A percentile compares a stretch with the other conserved stretches of the same genome.
Conservation (phyloP, 495 filamentous ascomycete species). For the Daldinia grandis region DNA sequence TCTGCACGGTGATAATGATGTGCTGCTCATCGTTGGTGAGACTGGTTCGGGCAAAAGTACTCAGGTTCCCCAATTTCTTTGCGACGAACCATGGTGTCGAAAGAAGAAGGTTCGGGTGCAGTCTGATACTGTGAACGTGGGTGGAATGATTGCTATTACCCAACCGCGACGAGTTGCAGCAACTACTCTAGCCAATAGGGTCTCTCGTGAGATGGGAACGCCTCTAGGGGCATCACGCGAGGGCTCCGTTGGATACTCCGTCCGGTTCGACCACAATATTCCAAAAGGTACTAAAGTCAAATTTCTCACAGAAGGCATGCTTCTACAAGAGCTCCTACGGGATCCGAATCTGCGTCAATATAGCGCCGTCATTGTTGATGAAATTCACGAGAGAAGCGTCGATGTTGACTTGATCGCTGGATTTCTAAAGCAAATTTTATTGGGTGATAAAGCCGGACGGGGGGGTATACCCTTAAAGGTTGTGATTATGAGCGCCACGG, state of each 20-base stretch:
- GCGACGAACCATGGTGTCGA: conserved; percentile 80
- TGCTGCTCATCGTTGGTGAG: conserved; percentile 88
- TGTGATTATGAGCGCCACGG: conserved; percentile 96
- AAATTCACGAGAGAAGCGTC: conserved; percentile 96
- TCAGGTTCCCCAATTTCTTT: conserved; percentile 91
- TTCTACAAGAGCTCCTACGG: conserved; percentile 90
- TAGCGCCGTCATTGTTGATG: conserved; percentile 90
- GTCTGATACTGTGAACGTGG: conserved; percentile 64
- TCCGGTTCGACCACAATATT: conserved; percentile 86
- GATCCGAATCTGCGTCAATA: conserved; percentile 87
- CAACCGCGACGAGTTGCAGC: conserved; percentile 94
- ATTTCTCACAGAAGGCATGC: conserved; percentile 95
- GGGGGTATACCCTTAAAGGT: conserved; percentile 83
- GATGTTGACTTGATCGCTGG: conserved; percentile 92
- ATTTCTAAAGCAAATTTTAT: conserved; percentile 79
- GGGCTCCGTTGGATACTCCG: conserved; percentile 81
- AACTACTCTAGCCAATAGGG: conserved; percentile 87
- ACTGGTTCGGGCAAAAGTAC: conserved; percentile 98
- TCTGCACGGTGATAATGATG: conserved; percentile 69
- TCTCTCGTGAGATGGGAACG: conserved; percentile 90
- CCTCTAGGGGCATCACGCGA: conserved; percentile 68
- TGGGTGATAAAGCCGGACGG: conserved; percentile 65
- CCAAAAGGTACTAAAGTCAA: conserved; percentile 81
- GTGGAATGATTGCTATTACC: conserved; percentile 93
- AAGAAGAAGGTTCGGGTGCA: conserved; percentile 60